A percentile compares a stretch with the other conserved stretches of the same genome.
Conservation (phyloP, 495 filamentous ascomycete species). For the Neurospora sp. region DNA sequence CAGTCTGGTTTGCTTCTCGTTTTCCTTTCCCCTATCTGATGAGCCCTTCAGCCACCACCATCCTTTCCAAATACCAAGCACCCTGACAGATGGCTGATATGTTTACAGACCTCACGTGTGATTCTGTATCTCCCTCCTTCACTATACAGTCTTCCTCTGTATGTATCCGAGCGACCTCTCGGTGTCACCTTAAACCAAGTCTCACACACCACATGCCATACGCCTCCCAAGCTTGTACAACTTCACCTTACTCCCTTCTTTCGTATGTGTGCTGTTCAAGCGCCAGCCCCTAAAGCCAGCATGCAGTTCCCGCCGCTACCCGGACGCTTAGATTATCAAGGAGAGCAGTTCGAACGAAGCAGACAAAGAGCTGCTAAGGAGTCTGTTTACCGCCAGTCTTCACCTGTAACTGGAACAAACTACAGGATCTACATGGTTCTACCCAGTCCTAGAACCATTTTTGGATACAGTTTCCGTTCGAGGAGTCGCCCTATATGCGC, state of each 20-base stretch:
- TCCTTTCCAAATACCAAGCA: not conserved
- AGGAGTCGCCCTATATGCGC: not conserved
- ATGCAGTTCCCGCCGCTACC: not conserved
- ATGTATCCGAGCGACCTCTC: not conserved
- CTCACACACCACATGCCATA: not conserved
- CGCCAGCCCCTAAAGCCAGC: not conserved
- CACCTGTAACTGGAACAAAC: not conserved
- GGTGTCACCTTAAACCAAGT: not conserved
- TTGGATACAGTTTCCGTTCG: not conserved
- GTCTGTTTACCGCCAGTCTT: not conserved
- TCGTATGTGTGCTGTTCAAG: not conserved
- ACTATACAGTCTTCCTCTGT: not conserved
- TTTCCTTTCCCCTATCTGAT: not conserved
- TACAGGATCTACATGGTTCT: not conserved
- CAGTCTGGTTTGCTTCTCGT: not conserved
- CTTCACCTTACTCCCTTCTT: not conserved
- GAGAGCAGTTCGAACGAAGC: not conserved
- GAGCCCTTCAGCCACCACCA: not conserved
- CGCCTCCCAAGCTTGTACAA: not conserved
- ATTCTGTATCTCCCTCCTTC: not conserved
- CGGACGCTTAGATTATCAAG: not conserved
- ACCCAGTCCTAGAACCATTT: not conserved
- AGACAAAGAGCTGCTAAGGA: not conserved
- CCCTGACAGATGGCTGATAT: not conserved
- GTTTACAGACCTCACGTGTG: not conserved